phyloP scores from a whole-genome alignment of 1,284 basidiomycete species.

The Apiotrichum porosum region DNA sequence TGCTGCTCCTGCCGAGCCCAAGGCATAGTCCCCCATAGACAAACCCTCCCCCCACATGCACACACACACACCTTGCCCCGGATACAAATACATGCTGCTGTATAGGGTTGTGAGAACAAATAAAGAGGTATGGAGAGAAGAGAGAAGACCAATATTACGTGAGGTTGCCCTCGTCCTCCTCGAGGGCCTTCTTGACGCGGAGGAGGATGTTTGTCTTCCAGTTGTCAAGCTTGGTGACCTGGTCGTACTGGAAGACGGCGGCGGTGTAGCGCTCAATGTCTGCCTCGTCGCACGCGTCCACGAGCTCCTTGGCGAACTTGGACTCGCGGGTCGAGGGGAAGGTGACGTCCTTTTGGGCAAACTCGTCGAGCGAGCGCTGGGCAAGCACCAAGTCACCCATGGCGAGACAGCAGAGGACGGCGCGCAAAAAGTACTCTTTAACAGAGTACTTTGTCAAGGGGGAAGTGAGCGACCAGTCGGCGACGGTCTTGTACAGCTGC shows the following conservation, averaged over 20 bases:
- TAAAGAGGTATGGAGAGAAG: neutral
- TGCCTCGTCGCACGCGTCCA: slow-evolving; percentile 72
- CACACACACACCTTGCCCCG: neutral
- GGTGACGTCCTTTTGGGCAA: slow-evolving; percentile 66
- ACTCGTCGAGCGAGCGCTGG: slow-evolving; percentile 68
- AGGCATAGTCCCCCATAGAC: slow-evolving; percentile 2
- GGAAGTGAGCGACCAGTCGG: slow-evolving; percentile 74
- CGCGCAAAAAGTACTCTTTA: slow-evolving; percentile 93
- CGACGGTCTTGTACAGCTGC: slow-evolving; percentile 83
- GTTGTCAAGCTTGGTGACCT: slow-evolving; percentile 82
- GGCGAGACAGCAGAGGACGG: slow-evolving; percentile 83
- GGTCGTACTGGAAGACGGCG: slow-evolving; percentile 78
- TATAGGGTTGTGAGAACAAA: neutral
- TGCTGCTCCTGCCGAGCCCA: neutral
- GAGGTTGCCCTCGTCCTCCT: slow-evolving; percentile 55
- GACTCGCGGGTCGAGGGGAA: slow-evolving; percentile 83
- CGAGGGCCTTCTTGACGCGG: slow-evolving; percentile 76
- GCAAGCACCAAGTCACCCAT: slow-evolving; percentile 81
- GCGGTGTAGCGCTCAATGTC: slow-evolving; percentile 65
- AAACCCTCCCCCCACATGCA: neutral
- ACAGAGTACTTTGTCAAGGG: slow-evolving; percentile 96
- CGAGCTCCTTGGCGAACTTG: slow-evolving; percentile 72
- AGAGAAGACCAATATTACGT: slow-evolving; percentile 31
- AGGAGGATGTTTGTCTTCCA: slow-evolving; percentile 89
- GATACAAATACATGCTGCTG: neutral